Evolutionary conservation across 192 early-diverging fungal species (phyloP).

Genomic region (Umbelopsis vinacea): DNA sequence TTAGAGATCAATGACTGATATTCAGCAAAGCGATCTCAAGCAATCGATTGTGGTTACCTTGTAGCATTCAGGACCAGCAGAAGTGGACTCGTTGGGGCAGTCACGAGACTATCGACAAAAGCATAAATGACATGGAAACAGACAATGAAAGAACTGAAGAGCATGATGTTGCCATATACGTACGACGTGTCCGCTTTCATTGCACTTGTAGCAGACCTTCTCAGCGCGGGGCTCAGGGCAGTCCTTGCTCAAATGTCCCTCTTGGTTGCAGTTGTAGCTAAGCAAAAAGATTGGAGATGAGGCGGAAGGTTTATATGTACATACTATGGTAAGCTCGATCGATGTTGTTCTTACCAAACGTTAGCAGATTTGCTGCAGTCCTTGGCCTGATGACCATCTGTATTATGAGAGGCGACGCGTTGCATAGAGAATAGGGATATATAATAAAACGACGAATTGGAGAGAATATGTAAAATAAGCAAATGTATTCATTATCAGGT

Average conservation of each 20-base stretch:
- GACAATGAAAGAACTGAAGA: background rate
- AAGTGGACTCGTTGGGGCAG: constrained; percentile 46
- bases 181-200: constrained; percentile 55
- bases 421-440: constrained; percentile 1
- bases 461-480: constrained; percentile 23
- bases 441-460: constrained; percentile 18
- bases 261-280: constrained; percentile 61
- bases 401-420: constrained; percentile 18
- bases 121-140: background rate
- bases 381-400: constrained; percentile 59
- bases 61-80: constrained; percentile 55
- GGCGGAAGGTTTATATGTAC: background rate
- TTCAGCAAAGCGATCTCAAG: too few species aligned
- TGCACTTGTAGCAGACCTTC: constrained; percentile 62
- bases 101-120: constrained; percentile 46
- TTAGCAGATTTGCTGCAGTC: constrained; percentile 54
- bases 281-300: constrained; percentile 14
- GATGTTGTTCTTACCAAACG: constrained; percentile 48
- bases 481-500: constrained; percentile 7
- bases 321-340: background rate
- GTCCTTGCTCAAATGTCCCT: constrained; percentile 47
- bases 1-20: background rate
- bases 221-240: constrained; percentile 52
- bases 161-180: constrained; percentile 2
- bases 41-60: constrained; percentile 23